Evolutionary conservation across 2,329 filamentous ascomycete species (phyloP).

Genomic region (Pseudomassariella vexata): DNA sequence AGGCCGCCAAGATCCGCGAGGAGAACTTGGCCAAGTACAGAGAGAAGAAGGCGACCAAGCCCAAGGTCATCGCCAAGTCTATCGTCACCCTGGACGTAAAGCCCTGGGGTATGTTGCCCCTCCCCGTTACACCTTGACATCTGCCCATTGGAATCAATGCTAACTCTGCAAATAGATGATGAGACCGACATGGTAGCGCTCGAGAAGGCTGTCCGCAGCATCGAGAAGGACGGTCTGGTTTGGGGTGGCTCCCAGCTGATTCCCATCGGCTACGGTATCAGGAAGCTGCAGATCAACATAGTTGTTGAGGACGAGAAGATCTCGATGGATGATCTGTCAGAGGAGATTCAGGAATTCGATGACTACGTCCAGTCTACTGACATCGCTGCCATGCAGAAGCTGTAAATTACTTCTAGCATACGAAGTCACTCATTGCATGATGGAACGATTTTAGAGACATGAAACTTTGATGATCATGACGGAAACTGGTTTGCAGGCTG

Average conservation of each 20-base stretch:
- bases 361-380: conserved; percentile 96
- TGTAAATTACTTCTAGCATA: conserved; percentile 49
- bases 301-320: conserved; percentile 97
- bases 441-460: conserved; percentile 22
- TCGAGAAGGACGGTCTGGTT: conserved; percentile 89
- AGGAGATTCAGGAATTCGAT: conserved; percentile 76
- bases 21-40: conserved; percentile 89
- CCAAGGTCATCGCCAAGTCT: conserved; percentile 91
- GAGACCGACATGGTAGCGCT: conserved; percentile 87
- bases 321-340: conserved; percentile 79
- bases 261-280: conserved; percentile 92
- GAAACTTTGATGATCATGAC: conserved; percentile 23
- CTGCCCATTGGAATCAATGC: background rate
- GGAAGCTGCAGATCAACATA: conserved; percentile 98
- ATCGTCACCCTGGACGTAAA: conserved; percentile 95
- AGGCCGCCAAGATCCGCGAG: conserved; percentile 78
- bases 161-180: conserved; percentile 54
- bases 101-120: conserved; percentile 81
- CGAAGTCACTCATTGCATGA: conserved; percentile 22
- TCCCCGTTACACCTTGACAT: background rate
- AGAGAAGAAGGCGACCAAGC: conserved; percentile 94
- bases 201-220: conserved; percentile 72
- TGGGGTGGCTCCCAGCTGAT: conserved; percentile 93
- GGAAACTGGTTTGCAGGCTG: too few species aligned
- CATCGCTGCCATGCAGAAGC: conserved; percentile 85